Evolutionary conservation across 2,329 filamentous ascomycete species (phyloP).

Genomic region (Botrytis hyacinthi): DNA sequence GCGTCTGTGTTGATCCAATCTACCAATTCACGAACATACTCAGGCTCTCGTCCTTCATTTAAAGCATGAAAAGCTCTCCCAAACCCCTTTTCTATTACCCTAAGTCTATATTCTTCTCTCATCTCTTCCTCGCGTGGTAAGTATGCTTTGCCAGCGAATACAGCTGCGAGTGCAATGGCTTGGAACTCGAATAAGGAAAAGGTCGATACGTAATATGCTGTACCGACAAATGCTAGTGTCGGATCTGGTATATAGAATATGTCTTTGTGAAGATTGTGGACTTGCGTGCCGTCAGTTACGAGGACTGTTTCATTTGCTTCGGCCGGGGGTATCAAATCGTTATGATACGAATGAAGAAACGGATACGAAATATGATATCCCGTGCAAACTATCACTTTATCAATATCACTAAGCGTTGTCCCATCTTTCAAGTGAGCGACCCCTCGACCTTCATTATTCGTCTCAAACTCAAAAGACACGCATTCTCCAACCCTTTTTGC

Average conservation of each 20-base stretch:
- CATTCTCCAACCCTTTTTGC: slow-evolving; percentile 28
- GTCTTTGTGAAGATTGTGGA: slow-evolving; percentile 52
- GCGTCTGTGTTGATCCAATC: slow-evolving; percentile 19
- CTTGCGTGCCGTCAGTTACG: slow-evolving; percentile 48
- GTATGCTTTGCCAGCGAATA: slow-evolving; percentile 41
- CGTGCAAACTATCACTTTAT: slow-evolving; percentile 63
- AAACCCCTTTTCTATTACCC: slow-evolving; percentile 16
- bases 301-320: slow-evolving; percentile 53
- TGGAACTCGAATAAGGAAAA: slow-evolving; percentile 53
- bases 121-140: slow-evolving; percentile 37
- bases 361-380: slow-evolving; percentile 68
- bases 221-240: slow-evolving; percentile 46
- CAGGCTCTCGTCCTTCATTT: background rate
- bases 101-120: slow-evolving; percentile 17
- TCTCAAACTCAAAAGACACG: slow-evolving; percentile 25
- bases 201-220: slow-evolving; percentile 49
- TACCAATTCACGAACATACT: slow-evolving; percentile 14
- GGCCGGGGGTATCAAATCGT: slow-evolving; percentile 42
- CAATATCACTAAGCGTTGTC: slow-evolving; percentile 51
- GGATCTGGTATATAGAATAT: slow-evolving; percentile 53
- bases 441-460: slow-evolving; percentile 46
- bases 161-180: slow-evolving; percentile 46
- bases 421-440: slow-evolving; percentile 54
- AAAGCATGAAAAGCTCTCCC: slow-evolving; percentile 19
- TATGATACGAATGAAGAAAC: slow-evolving; percentile 53